These are phyloP conservation scores for Teratosphaeria gauchensis DNA, from an alignment of 2,329 filamentous ascomycete species.

Conservation along the genomic window DNA sequence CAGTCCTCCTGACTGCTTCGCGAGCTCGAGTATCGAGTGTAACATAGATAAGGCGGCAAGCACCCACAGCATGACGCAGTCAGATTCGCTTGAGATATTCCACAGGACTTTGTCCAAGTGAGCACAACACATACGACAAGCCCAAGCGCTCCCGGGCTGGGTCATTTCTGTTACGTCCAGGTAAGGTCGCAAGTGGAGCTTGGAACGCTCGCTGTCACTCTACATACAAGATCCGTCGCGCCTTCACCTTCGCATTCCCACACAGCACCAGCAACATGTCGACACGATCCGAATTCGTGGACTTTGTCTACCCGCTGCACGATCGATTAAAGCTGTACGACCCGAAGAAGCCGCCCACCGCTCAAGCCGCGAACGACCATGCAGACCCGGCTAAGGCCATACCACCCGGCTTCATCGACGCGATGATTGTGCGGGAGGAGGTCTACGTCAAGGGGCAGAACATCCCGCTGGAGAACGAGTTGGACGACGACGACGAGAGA, in stretches of 20 bases:
- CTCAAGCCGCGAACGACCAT: constrained; percentile 23
- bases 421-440: constrained; percentile 46
- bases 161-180: background rate
- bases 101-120: background rate
- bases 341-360: constrained; percentile 13
- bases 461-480: constrained; percentile 55
- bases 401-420: constrained; percentile 41
- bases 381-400: constrained; percentile 25
- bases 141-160: background rate
- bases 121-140: background rate
- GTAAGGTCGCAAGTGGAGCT: background rate
- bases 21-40: background rate
- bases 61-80: background rate
- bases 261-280: constrained; percentile 3
- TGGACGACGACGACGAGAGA: constrained; percentile 69
- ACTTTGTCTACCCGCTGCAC: constrained; percentile 20
- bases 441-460: constrained; percentile 52
- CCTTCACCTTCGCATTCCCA: background rate
- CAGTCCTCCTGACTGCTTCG: background rate
- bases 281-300: constrained; percentile 22
- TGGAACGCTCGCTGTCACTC: background rate
- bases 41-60: background rate
- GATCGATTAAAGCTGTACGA: constrained; percentile 25
- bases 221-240: background rate
- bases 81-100: background rate